Base-by-base conservation (phyloP, 345 rosid species). In the Gynandropsis gynandra region DNA sequence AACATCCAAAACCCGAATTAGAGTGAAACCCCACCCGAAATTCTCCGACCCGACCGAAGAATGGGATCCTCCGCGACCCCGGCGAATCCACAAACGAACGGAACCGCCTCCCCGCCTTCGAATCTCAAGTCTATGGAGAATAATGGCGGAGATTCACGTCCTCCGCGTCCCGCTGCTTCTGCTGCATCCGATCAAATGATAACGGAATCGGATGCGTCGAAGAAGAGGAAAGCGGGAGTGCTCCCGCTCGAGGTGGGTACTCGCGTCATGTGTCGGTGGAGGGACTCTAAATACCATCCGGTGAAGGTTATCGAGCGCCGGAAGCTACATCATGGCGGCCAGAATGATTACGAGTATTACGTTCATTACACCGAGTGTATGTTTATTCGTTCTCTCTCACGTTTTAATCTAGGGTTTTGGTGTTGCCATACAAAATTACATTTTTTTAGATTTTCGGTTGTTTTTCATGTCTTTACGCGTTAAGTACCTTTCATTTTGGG, bases 231-330 rank as follows among this genome's bases (percentile, higher is more conserved):
- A 68, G 47, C 68, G 19, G 72, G 83, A 56, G 45, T 77, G 67
- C 80, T 81, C 7, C 97, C 95, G 8, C 78, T 87, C 38, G 98
- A 92, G 69, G 98, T 92, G 4, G 98, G 98, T 15, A 87, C 97
- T 58, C 89, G 94, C 53, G 98, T 87, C 40, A 53, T 79, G 97
- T 87, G 98, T 78, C 89, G 79, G 7, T 87, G 98, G 98, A 76
- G 98, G 55, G 98, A 92, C 72, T 83, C 82, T 2, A 92, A 92
- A 66, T 84, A 77, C 47, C 98, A 92, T 45, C 97, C 89, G 5
- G 97, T 92, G 29, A 92, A 92, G 67, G 98, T 92, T 62, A 92
- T 87, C 47, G 97, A 92, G 59, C 93, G 98, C 31, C 85, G 98
- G 8, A 85, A 72, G 82, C 32, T 74, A 42, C 61, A 46, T 27